Base-by-base conservation (phyloP, 176 grass and related monocot species). In the Eragrostis nindensis region DNA sequence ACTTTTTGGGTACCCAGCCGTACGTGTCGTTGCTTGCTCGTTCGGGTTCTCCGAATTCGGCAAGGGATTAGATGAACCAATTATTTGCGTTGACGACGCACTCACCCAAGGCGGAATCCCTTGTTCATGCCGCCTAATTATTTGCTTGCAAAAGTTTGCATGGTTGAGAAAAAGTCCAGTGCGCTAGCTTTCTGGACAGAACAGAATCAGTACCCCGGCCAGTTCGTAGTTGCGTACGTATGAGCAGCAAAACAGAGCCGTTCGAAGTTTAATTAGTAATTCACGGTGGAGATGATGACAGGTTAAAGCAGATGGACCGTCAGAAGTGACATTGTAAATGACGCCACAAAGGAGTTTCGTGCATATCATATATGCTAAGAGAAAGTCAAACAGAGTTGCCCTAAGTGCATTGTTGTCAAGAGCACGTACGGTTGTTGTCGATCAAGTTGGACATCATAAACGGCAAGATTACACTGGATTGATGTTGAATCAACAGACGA, bases 131-230 rank as follows among this genome's bases (percentile, higher is more conserved):
- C n/a, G 43, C 50, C 68, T 39, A 47, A 46, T 60, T 67, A 67
- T 60, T 86, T 86, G 26, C 11, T 36, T 19, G n/a, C n/a, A n/a
- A n/a, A 48, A 78, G 22, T 17, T 22, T 63, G 56, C 8, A 21
- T 30, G 24, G 25, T 48, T 30, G 16, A 21, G 25, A n/a, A 17
- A 6, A 27, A 18, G 64, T 39, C 19, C 21, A 47, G n/a, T 71
- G 66, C 42, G 12, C 21, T 26, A 21, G 29, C 30, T 46, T 85
- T 62, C 2, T 22, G 24, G 47, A 11, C 13, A 24, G 7, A 5
- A 46, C 22, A 44, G 59, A 85, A 85, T 79, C 55, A 24, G 47
- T 71, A 42, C 82, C 74, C 5, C 43, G 1, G n/a, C n/a, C n/a
- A n/a, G 22, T 12, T 42, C 45, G 15, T 83, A 25, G 36, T 42